Base-by-base conservation (phyloP, 2,329 filamentous ascomycete genomes). In the Metarhizium humberi region DNA sequence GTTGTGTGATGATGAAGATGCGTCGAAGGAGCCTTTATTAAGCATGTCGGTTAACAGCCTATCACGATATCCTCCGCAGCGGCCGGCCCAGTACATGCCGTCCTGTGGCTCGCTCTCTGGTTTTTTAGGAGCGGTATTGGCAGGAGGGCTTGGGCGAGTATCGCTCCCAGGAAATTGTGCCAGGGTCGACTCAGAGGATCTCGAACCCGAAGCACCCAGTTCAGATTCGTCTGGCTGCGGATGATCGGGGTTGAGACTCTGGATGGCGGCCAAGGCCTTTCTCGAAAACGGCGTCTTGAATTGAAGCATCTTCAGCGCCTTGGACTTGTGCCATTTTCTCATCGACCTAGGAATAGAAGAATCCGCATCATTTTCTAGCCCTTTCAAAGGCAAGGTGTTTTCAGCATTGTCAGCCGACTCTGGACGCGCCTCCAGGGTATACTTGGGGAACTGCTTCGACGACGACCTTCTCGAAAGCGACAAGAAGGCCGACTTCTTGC, bases 81-180 rank as follows among this genome's bases (percentile, higher is more conserved):
- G 79, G 18, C 84, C 84, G 11, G 75, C 72, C 84, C 84, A 87
- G 66, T 84, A 86, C 3, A 72, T 66, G 2, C 75, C 73, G 6
- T 74, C 68, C 61, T 79, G 75, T 2, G 77, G 73, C 0, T 64
- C 68, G 52, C 65, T 64, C 14, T 82, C 66, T 2, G 67, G 64
- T 1, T 61, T 61, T 38, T 60, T 59, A 8, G 58, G 56, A 11
- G 56, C 55, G n/a, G 18, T 49, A 6, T 54, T 49, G 6, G 55
- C 36, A 43, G n/a, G 8, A 14, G 48, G 48, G 29, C 16, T n/a
- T 34, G 38, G 57, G 20, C n/a, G 55, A 5, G 57, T 55, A n/a
- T 11, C 20, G 36, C 38, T 40, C 18, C 14, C 29, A 16, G 46
- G 32, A 10, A 16, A 36, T 3, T 30, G 14, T 5, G 46, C 20